These are phyloP conservation scores for Osmanthus fragrans DNA, from an alignment of 257 asterid species.

Conservation along the genomic window DNA sequence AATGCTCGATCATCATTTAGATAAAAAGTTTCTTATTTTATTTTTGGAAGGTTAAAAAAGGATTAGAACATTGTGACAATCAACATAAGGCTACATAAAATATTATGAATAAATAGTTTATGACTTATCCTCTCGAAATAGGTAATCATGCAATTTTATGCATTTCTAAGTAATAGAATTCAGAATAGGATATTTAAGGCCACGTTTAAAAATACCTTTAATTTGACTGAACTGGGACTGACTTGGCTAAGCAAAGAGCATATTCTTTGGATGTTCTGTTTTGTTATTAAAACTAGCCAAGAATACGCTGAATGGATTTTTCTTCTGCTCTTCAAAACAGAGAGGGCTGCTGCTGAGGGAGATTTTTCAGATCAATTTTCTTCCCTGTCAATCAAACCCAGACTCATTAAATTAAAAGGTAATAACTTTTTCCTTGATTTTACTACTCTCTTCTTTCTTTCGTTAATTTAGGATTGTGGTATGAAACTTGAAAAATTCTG, in stretches of 20 bases:
- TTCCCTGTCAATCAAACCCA: neutral
- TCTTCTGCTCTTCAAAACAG: neutral
- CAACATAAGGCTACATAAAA: too few species aligned
- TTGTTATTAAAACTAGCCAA: neutral
- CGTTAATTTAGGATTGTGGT: neutral
- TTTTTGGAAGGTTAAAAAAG: too few species aligned
- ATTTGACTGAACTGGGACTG: neutral
- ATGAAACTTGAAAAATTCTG: neutral
- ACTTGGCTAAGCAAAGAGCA: neutral
- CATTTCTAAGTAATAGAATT: too few species aligned
- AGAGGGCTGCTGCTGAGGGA: neutral
- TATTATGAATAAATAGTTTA: too few species aligned
- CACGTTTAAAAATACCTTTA: too few species aligned
- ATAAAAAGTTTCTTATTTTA: too few species aligned
- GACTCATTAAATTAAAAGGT: neutral
- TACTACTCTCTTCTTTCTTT: neutral
- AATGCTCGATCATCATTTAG: too few species aligned
- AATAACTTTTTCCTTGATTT: neutral
- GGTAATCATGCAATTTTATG: too few species aligned
- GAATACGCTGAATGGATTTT: neutral
- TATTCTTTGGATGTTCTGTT: neutral
- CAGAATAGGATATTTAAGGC: too few species aligned
- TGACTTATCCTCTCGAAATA: too few species aligned
- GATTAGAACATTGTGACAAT: too few species aligned
- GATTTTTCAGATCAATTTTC: neutral